Percentiles rank a stretch among this genome's conserved stretches.
phyloP scores from a whole-genome alignment of 2,329 filamentous ascomycete species.

The Aureobasidium melanogenum region DNA sequence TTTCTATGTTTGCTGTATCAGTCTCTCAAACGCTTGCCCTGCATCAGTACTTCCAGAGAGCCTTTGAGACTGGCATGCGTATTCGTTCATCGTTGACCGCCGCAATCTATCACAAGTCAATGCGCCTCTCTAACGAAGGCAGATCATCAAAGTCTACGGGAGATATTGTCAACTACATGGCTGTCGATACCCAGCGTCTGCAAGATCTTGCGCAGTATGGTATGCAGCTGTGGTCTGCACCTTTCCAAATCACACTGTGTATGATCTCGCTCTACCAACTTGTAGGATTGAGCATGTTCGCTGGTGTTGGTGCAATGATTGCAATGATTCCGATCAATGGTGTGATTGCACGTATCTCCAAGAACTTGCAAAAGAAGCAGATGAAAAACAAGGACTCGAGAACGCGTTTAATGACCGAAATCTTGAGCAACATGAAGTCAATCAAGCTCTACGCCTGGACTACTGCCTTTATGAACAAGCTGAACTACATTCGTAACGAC shows the following conservation, averaged over 20 bases:
- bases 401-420: conserved; percentile 90
- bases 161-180: conserved; percentile 99
- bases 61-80: conserved; percentile 93
- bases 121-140: conserved; percentile 87
- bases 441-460: conserved; percentile 98
- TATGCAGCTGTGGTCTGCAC: conserved; percentile 91
- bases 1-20: conserved; percentile 87
- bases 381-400: conserved; percentile 99
- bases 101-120: conserved; percentile 84
- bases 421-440: conserved; percentile 99
- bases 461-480: conserved; percentile 91
- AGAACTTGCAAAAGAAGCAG: conserved; percentile 85
- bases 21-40: conserved; percentile 80
- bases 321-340: conserved; percentile 96
- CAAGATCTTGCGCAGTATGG: conserved; percentile 93
- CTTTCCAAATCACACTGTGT: conserved; percentile 91
- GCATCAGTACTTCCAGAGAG: conserved; percentile 94
- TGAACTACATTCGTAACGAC: conserved; percentile 93
- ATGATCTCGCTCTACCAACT: conserved; percentile 93
- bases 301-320: conserved; percentile 89
- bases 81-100: conserved; percentile 87
- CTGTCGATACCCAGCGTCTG: conserved; percentile 89
- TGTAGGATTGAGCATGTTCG: conserved; percentile 92
- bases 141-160: conserved; percentile 82
- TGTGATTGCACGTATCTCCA: conserved; percentile 85